Percentiles rank a stretch among this genome's conserved stretches.
These are phyloP conservation scores for Noccaea bulbosa DNA, from an alignment of 345 rosid species.

Conservation along the genomic window DNA sequence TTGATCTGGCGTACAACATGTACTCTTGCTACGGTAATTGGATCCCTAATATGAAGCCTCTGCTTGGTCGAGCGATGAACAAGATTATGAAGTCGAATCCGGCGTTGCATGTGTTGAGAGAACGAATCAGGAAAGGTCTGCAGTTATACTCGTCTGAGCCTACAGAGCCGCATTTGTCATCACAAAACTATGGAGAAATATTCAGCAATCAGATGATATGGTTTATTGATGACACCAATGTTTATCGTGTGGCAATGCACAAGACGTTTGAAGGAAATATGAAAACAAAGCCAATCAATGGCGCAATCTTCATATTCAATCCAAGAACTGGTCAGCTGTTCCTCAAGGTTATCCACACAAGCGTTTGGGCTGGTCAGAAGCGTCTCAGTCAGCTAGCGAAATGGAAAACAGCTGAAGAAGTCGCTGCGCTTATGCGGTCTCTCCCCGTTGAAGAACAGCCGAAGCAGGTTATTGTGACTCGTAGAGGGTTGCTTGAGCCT, in stretches of 20 bases:
- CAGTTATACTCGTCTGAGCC: slow-evolving; percentile 96
- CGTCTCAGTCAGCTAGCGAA: slow-evolving; percentile 91
- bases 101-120: slow-evolving; percentile 80
- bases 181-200: slow-evolving; percentile 90
- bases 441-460: slow-evolving; percentile 91
- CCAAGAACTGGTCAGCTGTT: slow-evolving; percentile 92
- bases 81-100: slow-evolving; percentile 99
- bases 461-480: slow-evolving; percentile 84
- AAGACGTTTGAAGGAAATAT: slow-evolving; percentile 93
- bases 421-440: slow-evolving; percentile 72
- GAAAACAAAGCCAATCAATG: slow-evolving; percentile 86
- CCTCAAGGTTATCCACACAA: slow-evolving; percentile 88
- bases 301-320: slow-evolving; percentile 81
- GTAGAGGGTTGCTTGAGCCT: slow-evolving; percentile 63
- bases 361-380: slow-evolving; percentile 95
- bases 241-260: slow-evolving; percentile 60
- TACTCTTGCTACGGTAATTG: slow-evolving; percentile 95
- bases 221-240: slow-evolving; percentile 72
- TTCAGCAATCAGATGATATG: slow-evolving; percentile 91
- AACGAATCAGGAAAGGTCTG: slow-evolving; percentile 91
- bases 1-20: slow-evolving; percentile 89
- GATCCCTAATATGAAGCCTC: slow-evolving; percentile 88
- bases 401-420: slow-evolving; percentile 56
- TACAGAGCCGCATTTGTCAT: slow-evolving; percentile 82
- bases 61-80: slow-evolving; percentile 91